Evolutionary conservation across 805 yeast species (phyloP), one percentile per base, ranked within the genome.

Genomic region (Blastobotrys muscicola): DNA sequence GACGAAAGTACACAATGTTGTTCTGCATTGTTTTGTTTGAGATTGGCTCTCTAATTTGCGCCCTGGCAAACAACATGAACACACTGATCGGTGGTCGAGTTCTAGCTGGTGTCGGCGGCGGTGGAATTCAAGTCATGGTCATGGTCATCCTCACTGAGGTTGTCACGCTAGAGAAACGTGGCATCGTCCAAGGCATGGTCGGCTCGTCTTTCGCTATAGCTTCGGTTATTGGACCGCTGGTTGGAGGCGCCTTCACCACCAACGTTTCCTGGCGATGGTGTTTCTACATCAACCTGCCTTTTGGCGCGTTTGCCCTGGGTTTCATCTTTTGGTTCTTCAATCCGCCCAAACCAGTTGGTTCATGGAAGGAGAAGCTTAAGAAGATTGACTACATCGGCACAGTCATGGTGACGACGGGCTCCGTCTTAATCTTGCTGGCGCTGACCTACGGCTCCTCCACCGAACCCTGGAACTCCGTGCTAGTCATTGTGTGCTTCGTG

Each of bases 251-350:
- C 0, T 72, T 81, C 45, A 69, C 82, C 3, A 61, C 74, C 2
- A 62, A 72, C 41, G 76, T 70, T 3, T 62, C 74, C n/a, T 81
- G 87, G 87, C 66, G 87, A 53, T 80, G 86, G 85, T 76, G 84
- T 53, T 82, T 80, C 57, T 82, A 75, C 60, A 68, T 82, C 48
- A 82, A 80, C 57, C 58, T 82, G 35, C 85, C 85, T 2, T 59
- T 80, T 33, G 83, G 83, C 9, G 85, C 81, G 1, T 3, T 66
- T 0, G 72, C 77, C 0, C 53, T 68, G 14, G 52, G 55, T 0
- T 49, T 67, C 4, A 55, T 76, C 12, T 34, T 65, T 3, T 47
- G 67, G 4, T 63, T 68, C 15, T 72, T 72, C 57, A 61, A 67
- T 29, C 78, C 80, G 8, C 76, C 75, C 2, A 51, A 48, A n/a